Conservation (phyloP, 1,139 yeast species). For the Nadsonia commutata region DNA sequence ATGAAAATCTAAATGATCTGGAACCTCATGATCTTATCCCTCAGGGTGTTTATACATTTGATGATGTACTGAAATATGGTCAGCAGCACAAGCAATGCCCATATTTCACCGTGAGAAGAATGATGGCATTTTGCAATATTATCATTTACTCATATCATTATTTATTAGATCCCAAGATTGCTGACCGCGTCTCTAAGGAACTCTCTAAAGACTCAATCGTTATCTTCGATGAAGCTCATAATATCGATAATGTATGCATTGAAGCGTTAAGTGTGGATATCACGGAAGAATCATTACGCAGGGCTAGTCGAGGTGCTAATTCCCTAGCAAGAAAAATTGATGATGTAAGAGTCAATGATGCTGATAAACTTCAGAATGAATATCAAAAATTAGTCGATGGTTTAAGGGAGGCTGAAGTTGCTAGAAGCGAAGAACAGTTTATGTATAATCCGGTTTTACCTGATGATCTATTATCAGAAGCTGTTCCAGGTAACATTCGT, state of each 20-base stretch:
- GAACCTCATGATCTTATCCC: conserved; percentile 87
- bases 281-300: conserved; percentile 70
- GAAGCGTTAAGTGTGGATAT: conserved; percentile 83
- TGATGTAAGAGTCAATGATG: conserved; percentile 68
- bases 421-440: conserved; percentile 63
- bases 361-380: conserved; percentile 73
- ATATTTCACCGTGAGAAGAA: conserved; percentile 91
- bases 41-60: conserved; percentile 88
- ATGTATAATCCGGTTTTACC: conserved; percentile 84
- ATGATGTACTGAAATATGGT: conserved; percentile 62
- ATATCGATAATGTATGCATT: conserved; percentile 94
- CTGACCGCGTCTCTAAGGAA: conserved; percentile 87
- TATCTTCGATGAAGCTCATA: conserved; percentile 96
- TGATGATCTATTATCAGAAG: conserved; percentile 73
- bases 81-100: conserved; percentile 77
- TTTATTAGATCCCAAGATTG: conserved; percentile 88
- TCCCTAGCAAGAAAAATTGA: conserved; percentile 62
- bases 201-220: conserved; percentile 85
- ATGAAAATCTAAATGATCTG: conserved; percentile 70
- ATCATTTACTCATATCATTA: conserved; percentile 94
- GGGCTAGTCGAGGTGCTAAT: conserved; percentile 70
- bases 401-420: conserved; percentile 59
- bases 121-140: conserved; percentile 91
- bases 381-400: conserved; percentile 88
- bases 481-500: conserved; percentile 92